phyloP scores from a whole-genome alignment of 2,329 filamentous ascomycete genomes.

The Beauveria sp. region DNA sequence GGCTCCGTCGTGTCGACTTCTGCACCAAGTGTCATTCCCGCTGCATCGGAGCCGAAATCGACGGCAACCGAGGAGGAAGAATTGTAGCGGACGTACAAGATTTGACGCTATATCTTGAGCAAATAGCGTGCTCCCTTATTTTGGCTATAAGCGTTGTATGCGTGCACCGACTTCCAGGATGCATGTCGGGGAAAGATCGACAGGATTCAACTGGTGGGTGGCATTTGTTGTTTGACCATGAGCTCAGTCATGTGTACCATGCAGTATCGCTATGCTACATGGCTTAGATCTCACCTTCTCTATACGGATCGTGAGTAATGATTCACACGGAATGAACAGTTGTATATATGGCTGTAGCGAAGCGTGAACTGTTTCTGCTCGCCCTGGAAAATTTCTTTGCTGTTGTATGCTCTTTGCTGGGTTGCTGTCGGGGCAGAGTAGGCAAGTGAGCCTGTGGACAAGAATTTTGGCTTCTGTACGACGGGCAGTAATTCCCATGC shows the following conservation, averaged over 20 bases:
- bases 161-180: not conserved
- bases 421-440: not conserved
- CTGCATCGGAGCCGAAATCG: conserved; percentile 17
- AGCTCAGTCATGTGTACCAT: conserved; percentile 7
- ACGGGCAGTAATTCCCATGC: not conserved
- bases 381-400: conserved; percentile 1
- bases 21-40: conserved; percentile 16
- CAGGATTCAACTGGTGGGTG: not conserved
- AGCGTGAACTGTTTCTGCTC: conserved; percentile 4
- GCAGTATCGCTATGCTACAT: not conserved
- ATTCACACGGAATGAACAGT: conserved; percentile 2
- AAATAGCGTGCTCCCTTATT: not conserved
- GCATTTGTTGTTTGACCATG: conserved; percentile 8
- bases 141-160: not conserved
- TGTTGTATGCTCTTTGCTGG: not conserved
- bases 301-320: conserved; percentile 3
- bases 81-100: conserved; percentile 22
- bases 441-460: not conserved
- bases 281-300: not conserved
- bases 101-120: not conserved
- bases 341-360: conserved; percentile 4
- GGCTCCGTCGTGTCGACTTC: conserved; percentile 22
- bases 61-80: conserved; percentile 30
- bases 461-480: not conserved
- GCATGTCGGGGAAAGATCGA: not conserved